Percentiles rank a stretch among this genome's conserved stretches.
phyloP scores from a whole-genome alignment of 2,329 filamentous ascomycete genomes.

The Colletotrichum destructivum region DNA sequence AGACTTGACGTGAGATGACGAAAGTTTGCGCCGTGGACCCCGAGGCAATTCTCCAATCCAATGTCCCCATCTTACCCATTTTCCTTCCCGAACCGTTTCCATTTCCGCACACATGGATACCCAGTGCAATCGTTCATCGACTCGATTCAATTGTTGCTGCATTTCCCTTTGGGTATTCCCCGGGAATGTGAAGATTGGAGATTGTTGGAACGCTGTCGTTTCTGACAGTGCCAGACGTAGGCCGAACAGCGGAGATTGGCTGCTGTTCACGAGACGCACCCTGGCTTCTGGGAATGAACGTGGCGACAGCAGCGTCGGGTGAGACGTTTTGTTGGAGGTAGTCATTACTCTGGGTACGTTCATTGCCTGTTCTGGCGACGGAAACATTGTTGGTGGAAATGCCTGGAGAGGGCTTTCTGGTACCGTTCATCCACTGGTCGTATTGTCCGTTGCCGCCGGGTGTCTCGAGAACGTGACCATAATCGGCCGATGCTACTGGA shows the following conservation, averaged over 20 bases:
- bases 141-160: constrained; percentile 3
- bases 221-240: constrained; percentile 48
- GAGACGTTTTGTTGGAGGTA: not conserved
- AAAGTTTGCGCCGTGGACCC: not conserved
- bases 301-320: not conserved
- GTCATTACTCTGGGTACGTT: not conserved
- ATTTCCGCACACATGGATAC: not conserved
- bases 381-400: not conserved
- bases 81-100: not conserved
- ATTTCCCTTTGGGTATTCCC: constrained; percentile 69
- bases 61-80: not conserved
- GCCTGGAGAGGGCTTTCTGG: not conserved
- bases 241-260: constrained; percentile 44
- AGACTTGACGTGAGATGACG: not conserved
- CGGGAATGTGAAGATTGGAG: constrained; percentile 78
- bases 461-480: constrained; percentile 26
- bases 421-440: constrained; percentile 39
- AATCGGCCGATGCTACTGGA: not conserved
- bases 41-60: not conserved
- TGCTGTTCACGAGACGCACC: constrained; percentile 19
- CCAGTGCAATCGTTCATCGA: not conserved
- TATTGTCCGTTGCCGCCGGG: constrained; percentile 40
- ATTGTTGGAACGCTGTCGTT: constrained; percentile 68
- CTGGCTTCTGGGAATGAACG: not conserved
- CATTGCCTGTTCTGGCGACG: not conserved